Percentiles rank a stretch among this genome's conserved stretches.
Conservation (phyloP, 2,329 filamentous ascomycete genomes). For the Ophiostoma perfectum region DNA sequence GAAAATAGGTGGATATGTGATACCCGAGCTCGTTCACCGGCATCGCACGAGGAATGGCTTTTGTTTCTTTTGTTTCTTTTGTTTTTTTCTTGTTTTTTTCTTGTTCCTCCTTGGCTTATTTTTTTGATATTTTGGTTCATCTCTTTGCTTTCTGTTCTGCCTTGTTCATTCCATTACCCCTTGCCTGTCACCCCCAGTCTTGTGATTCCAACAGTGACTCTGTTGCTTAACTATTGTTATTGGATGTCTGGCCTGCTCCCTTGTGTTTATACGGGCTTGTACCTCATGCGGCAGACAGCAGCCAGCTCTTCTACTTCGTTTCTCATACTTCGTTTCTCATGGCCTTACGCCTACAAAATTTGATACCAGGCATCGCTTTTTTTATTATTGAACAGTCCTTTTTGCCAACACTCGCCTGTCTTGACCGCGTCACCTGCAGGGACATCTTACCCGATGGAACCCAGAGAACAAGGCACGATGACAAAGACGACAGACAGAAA, state of each 20-base stretch:
- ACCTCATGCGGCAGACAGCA: too few species aligned
- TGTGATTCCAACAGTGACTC: too few species aligned
- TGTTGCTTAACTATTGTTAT: too few species aligned
- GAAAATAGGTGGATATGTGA: slow-evolving; percentile 25
- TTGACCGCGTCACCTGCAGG: neutral
- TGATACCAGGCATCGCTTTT: slow-evolving; percentile 18
- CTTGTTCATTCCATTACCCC: neutral
- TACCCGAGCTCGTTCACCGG: slow-evolving; percentile 27
- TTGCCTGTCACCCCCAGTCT: neutral
- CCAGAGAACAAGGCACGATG: neutral
- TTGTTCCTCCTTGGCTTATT: slow-evolving; percentile 17
- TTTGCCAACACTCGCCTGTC: neutral
- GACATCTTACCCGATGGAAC: too few species aligned
- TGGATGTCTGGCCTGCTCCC: too few species aligned
- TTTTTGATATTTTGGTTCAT: neutral
- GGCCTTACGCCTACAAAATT: slow-evolving; percentile 17
- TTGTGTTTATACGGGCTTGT: too few species aligned
- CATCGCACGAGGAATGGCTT: slow-evolving; percentile 24
- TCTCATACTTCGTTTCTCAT: neutral
- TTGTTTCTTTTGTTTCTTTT: slow-evolving; percentile 21
- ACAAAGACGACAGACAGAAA: too few species aligned
- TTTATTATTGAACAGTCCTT: neutral
- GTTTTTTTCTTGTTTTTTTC: slow-evolving; percentile 17
- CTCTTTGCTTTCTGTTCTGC: neutral
- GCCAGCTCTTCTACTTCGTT: too few species aligned